Evolutionary conservation across 1,284 basidiomycete species (phyloP), one percentile per base, ranked within the genome.

Genomic region (Termitomyces sp.): DNA sequence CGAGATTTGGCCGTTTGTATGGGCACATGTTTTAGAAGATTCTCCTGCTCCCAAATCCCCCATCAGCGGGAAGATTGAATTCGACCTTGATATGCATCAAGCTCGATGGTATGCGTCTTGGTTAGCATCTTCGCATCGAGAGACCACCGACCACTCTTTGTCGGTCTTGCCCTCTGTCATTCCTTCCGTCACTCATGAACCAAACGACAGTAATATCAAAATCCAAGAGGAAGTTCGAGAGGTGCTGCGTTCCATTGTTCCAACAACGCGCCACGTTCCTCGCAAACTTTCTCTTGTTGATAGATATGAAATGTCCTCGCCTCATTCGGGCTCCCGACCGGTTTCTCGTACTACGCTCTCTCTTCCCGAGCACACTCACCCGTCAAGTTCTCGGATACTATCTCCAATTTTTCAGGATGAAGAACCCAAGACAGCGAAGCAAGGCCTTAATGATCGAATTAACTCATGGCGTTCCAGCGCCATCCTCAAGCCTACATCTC

Each of bases 101-200:
- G 88, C 88, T 21, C 75, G 81, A 28, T 91, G 88, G 88, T 88
- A 83, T 62, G 71, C 81, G 33, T 66, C 80, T 3, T 91, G 88
- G 88, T 58, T 84, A 16, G 72, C 78, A 1, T 72, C 76, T 16
- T 65, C 74, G 34, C 72, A 74, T 42, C 66, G 79, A 60, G 76
- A 81, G 41, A 60, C 68, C 31, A 62, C 69, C 18, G 78, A 78
- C 44, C 68, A 74, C 35, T 70, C 72, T 1, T 67, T 72, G 31
- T 76, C 75, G 21, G 68, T 70, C 5, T 64, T 68, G 56, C 60
- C 77, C 54, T 64, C 75, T 52, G 56, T 65, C 57, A 59, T 72
- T 33, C 28, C 42, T 8, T 74, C 75, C 3, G 46, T 76, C 26
- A 70, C 70, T 10, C 83, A 84, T 62, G 74, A 70, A 65, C 75